Evolutionary conservation across 1,284 basidiomycete species (phyloP).

Genomic region (Ceratobasidium sp.): DNA sequence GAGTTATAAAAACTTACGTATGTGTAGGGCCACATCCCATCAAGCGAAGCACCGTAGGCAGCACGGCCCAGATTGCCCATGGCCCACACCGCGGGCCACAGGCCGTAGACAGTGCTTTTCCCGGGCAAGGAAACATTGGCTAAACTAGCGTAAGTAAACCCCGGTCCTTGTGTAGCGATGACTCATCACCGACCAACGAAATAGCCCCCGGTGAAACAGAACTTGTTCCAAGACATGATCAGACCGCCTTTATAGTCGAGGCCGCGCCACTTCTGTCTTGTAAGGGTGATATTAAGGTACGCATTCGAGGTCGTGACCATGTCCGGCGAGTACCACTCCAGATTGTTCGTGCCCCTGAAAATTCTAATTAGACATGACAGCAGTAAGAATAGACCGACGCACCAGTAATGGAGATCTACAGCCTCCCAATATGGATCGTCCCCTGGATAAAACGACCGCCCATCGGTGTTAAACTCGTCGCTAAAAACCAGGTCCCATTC

Average conservation of each 20-base stretch:
- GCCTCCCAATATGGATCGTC: conserved; percentile 78
- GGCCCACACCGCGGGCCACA: conserved; percentile 80
- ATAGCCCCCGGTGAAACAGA: conserved; percentile 82
- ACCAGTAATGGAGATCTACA: conserved; percentile 77
- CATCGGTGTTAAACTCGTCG: conserved; percentile 88
- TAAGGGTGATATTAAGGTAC: conserved; percentile 78
- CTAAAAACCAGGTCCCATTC: conserved; percentile 86
- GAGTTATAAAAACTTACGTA: conserved; percentile 2
- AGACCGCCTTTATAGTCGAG: conserved; percentile 67
- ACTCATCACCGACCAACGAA: conserved; percentile 60
- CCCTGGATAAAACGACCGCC: conserved; percentile 60
- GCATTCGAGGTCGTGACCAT: conserved; percentile 81
- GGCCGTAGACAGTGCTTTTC: conserved; percentile 52
- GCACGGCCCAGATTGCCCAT: conserved; percentile 91
- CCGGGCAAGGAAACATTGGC: conserved; percentile 59
- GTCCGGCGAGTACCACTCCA: conserved; percentile 79
- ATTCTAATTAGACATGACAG: neutral
- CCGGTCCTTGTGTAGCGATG: neutral
- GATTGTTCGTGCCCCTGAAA: conserved; percentile 59
- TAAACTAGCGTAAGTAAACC: conserved; percentile 62
- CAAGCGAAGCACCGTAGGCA: conserved; percentile 80
- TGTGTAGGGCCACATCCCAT: conserved; percentile 77
- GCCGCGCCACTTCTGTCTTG: conserved; percentile 64
- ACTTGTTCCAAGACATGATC: conserved; percentile 80
- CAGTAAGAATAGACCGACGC: conserved; percentile 43